These are phyloP conservation scores for Paracoccidioides lutzii DNA, from an alignment of 2,329 filamentous ascomycete genomes.

Conservation along the genomic window DNA sequence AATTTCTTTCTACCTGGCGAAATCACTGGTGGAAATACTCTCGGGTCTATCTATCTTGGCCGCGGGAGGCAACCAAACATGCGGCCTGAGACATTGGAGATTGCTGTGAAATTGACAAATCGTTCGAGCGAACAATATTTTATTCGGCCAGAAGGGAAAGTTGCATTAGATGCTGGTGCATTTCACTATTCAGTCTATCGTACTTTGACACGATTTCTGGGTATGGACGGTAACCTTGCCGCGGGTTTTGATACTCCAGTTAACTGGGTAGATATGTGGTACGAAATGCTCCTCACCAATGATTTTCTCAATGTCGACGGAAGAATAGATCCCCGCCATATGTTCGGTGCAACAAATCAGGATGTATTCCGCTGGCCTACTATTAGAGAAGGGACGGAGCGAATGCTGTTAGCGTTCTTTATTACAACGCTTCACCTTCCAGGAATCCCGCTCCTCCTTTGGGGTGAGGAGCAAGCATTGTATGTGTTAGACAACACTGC, in stretches of 20 bases:
- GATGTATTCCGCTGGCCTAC: constrained; percentile 54
- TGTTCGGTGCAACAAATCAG: constrained; percentile 53
- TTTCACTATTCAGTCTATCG: constrained; percentile 55
- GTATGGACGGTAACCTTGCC: constrained; percentile 44
- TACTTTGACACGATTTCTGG: constrained; percentile 48
- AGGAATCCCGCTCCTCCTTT: constrained; percentile 47
- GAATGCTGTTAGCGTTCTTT: constrained; percentile 45
- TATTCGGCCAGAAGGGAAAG: constrained; percentile 39
- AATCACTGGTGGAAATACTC: constrained; percentile 49
- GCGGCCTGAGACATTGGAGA: constrained; percentile 35
- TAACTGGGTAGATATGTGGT: constrained; percentile 45
- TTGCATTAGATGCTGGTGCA: constrained; percentile 46
- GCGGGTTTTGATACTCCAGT: constrained; percentile 42
- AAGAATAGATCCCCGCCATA: constrained; percentile 49
- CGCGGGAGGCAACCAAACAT: constrained; percentile 46
- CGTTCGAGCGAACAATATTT: constrained; percentile 34
- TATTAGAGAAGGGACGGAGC: constrained; percentile 43
- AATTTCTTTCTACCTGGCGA: constrained; percentile 55
- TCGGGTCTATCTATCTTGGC: constrained; percentile 50
- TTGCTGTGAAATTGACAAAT: constrained; percentile 38
- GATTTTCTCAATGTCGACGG: constrained; percentile 49
- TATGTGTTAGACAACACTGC: constrained; percentile 53
- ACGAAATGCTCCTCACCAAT: constrained; percentile 44
- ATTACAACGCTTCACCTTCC: constrained; percentile 48
- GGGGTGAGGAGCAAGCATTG: constrained; percentile 54